Conservation (phyloP, 2,329 filamentous ascomycete genomes). For the Pseudopyricularia javanii region DNA sequence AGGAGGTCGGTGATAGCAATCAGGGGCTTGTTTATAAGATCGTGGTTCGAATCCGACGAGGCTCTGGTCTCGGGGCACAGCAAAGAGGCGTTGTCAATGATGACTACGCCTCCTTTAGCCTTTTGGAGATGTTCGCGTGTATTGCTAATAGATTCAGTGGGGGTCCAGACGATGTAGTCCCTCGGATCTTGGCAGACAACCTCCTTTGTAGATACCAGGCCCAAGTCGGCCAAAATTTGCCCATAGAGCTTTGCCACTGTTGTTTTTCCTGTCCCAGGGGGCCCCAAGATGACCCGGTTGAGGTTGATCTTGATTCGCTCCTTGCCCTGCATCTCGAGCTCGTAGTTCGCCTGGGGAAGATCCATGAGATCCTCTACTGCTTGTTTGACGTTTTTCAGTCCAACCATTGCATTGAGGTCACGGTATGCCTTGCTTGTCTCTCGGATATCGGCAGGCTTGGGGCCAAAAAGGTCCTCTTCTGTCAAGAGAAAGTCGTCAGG, state of each 20-base stretch:
- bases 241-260: conserved; percentile 52
- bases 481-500: conserved; percentile 48
- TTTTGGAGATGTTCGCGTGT: not conserved
- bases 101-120: not conserved
- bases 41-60: not conserved
- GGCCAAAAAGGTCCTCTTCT: conserved; percentile 60
- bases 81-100: not conserved
- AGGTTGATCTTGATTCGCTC: conserved; percentile 34
- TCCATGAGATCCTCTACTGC: conserved; percentile 35
- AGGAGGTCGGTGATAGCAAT: not conserved
- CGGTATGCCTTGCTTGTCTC: conserved; percentile 31
- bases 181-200: not conserved
- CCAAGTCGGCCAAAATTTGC: conserved; percentile 29
- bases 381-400: conserved; percentile 40
- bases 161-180: not conserved
- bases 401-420: conserved; percentile 38
- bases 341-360: conserved; percentile 40
- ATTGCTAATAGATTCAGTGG: not conserved
- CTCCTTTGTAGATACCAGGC: not conserved
- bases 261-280: conserved; percentile 53
- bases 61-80: not conserved
- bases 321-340: conserved; percentile 33
- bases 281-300: conserved; percentile 47
- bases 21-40: not conserved
- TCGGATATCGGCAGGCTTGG: conserved; percentile 36